These are phyloP conservation scores for Mycena epipterygia DNA, from an alignment of 768 basidiomycete species.

Conservation along the genomic window DNA sequence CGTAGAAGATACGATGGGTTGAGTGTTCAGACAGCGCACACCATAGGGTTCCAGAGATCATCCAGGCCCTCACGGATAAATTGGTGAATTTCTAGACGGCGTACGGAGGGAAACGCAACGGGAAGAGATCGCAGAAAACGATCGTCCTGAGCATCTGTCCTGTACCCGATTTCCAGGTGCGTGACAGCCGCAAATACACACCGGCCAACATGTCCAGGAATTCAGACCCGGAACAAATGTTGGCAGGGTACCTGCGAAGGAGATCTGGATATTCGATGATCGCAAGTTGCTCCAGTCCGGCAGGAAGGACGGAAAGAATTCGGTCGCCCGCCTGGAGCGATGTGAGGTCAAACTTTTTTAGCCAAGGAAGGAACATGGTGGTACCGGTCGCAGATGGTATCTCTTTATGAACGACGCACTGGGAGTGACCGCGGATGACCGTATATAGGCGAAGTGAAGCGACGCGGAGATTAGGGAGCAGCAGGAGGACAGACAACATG, in stretches of 20 bases:
- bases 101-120: neutral
- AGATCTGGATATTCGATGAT: neutral
- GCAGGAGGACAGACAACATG: neutral
- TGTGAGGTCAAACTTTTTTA: neutral
- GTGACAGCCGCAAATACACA: neutral
- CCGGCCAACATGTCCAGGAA: neutral
- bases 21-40: neutral
- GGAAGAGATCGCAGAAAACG: neutral
- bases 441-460: neutral
- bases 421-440: too few species aligned
- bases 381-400: neutral
- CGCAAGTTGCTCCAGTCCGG: neutral
- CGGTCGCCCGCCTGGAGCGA: neutral
- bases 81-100: neutral
- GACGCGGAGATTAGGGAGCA: neutral
- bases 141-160: neutral
- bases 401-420: neutral
- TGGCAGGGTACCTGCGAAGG: neutral
- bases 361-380: neutral
- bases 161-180: conserved; percentile 5
- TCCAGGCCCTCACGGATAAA: neutral
- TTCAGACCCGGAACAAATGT: neutral
- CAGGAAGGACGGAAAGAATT: neutral
- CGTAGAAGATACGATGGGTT: neutral
- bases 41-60: neutral